Evolutionary conservation across 371 early-diverging fungal genomes (phyloP).

Genomic region (Dinochytrium kinnereticum): DNA sequence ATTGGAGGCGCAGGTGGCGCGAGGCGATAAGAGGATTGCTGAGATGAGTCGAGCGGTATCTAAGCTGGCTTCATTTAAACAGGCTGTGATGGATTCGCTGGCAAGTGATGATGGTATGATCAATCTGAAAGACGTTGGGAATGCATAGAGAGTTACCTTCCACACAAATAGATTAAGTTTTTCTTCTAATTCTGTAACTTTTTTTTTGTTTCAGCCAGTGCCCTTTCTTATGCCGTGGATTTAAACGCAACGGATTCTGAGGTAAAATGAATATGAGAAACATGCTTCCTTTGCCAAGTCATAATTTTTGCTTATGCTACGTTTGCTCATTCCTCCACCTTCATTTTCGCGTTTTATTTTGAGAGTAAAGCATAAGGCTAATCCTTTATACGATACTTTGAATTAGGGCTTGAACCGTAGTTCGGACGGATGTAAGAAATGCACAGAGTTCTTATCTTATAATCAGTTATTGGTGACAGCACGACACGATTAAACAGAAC

Average conservation of each 20-base stretch:
- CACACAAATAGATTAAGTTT: too few relatives aligned
- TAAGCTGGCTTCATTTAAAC: conserved; percentile 46
- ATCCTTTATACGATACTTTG: too few relatives aligned
- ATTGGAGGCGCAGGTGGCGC: conserved; percentile 24
- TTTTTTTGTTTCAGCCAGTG: conserved; percentile 9
- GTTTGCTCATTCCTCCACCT: too few relatives aligned
- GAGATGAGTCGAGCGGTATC: conserved; percentile 34
- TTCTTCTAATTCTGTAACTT: too few relatives aligned
- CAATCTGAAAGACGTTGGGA: too few relatives aligned
- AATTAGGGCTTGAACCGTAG: neutral
- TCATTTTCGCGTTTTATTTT: too few relatives aligned
- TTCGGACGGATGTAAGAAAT: neutral
- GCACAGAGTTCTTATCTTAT: neutral
- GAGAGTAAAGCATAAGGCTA: too few relatives aligned
- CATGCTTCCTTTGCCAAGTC: too few relatives aligned
- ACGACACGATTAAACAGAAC: conserved; percentile 14
- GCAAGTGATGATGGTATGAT: conserved; percentile 30
- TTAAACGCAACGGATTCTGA: neutral
- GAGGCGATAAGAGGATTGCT: conserved; percentile 32
- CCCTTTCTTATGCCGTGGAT: conserved; percentile 4
- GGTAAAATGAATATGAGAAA: neutral
- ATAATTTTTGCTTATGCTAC: too few relatives aligned
- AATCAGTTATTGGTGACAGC: conserved; percentile 23
- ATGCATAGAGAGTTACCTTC: too few relatives aligned
- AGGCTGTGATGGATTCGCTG: conserved; percentile 40